These are phyloP conservation scores for Pyrus betulifolia DNA, from an alignment of 306 rosid genomes.

Conservation along the genomic window DNA sequence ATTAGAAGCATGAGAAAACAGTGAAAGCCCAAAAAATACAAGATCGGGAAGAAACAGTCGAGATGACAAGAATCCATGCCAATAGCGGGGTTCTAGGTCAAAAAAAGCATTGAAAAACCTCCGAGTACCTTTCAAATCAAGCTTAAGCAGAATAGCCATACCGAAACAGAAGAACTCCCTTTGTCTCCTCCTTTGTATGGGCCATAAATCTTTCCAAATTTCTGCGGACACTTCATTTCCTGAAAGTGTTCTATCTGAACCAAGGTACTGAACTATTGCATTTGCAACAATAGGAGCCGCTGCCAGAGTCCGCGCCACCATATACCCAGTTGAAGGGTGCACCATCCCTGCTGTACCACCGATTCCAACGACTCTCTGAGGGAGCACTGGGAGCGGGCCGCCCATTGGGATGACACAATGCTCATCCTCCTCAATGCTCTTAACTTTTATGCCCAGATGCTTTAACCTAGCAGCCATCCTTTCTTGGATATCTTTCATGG, in stretches of 20 bases:
- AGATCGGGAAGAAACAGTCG: constrained; percentile 90
- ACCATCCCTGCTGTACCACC: constrained; percentile 99
- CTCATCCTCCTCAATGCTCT: constrained; percentile 95
- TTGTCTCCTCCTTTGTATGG: constrained; percentile 81
- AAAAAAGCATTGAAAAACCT: constrained; percentile 90
- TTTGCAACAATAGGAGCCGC: constrained; percentile 90
- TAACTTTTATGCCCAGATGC: constrained; percentile 81
- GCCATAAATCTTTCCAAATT: constrained; percentile 95
- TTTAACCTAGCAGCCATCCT: constrained; percentile 83
- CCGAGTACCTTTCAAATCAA: constrained; percentile 76
- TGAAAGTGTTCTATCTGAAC: constrained; percentile 42
- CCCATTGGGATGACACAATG: constrained; percentile 98
- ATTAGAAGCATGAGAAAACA: constrained; percentile 90
- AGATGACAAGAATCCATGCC: constrained; percentile 98
- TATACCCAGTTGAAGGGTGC: constrained; percentile 96
- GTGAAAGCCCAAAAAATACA: constrained; percentile 62
- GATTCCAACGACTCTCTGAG: constrained; percentile 93
- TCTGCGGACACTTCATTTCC: constrained; percentile 58
- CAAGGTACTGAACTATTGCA: constrained; percentile 64
- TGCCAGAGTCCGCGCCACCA: constrained; percentile 97
- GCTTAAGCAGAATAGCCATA: constrained; percentile 90
- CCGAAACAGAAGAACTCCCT: constrained; percentile 99
- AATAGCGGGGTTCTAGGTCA: constrained; percentile 85
- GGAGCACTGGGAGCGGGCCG: constrained; percentile 88
- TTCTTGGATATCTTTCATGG: constrained; percentile 80